A percentile compares a stretch with the other conserved stretches of the same genome.
phyloP scores from a whole-genome alignment of 768 basidiomycete species.

The Leccinum subgranulosum region DNA sequence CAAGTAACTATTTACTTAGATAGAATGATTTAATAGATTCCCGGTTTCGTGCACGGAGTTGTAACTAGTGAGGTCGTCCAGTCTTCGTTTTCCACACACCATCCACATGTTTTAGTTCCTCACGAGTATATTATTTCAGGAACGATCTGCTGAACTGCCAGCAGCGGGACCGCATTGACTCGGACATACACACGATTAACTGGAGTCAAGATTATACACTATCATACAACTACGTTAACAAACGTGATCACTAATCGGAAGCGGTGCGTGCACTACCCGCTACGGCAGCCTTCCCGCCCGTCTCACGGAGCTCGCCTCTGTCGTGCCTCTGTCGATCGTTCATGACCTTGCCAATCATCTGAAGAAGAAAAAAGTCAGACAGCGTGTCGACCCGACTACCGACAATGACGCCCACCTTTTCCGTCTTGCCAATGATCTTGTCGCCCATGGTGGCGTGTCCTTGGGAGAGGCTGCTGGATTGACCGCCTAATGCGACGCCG shows the following conservation, averaged over 20 bases:
- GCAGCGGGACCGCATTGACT: background rate
- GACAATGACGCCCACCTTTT: constrained; percentile 42
- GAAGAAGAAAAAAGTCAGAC: background rate
- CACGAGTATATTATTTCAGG: background rate
- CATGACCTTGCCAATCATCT: constrained; percentile 51
- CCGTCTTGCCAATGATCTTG: constrained; percentile 56
- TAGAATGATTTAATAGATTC: background rate
- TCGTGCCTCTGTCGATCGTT: constrained; percentile 50
- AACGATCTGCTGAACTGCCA: background rate
- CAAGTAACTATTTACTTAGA: too few relatives aligned
- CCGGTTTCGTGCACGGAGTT: background rate
- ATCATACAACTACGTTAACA: background rate
- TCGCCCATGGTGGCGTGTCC: constrained; percentile 46
- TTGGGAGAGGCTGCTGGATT: constrained; percentile 18
- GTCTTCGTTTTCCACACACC: background rate
- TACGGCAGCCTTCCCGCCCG: constrained; percentile 48
- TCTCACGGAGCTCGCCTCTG: constrained; percentile 54
- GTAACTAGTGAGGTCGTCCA: background rate
- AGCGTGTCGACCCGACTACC: background rate
- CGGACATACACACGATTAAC: background rate
- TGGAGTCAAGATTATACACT: background rate
- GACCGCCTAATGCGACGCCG: constrained; percentile 27
- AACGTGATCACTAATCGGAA: constrained; percentile 32
- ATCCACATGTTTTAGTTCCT: background rate
- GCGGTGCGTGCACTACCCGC: constrained; percentile 39